Percentiles rank a stretch among this genome's conserved stretches.
phyloP scores from a whole-genome alignment of 2,329 filamentous ascomycete genomes.

The Parafenestella ontariensis region DNA sequence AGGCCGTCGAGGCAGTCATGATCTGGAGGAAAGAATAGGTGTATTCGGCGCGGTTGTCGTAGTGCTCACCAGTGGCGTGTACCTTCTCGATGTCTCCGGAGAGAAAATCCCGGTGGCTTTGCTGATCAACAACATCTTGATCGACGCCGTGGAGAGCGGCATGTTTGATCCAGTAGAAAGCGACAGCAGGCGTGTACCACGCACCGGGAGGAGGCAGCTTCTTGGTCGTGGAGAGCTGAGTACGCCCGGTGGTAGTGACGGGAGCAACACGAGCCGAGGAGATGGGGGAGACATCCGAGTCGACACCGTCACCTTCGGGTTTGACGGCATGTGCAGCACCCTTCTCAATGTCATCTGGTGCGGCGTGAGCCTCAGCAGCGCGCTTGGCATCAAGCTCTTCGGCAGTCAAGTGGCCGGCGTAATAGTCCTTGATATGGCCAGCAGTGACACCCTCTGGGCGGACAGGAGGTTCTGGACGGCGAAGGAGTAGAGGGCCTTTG shows the following conservation, averaged over 20 bases:
- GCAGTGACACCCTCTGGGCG: constrained; percentile 52
- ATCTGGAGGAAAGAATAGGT: constrained; percentile 62
- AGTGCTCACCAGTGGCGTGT: constrained; percentile 65
- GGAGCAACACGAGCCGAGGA: constrained; percentile 3
- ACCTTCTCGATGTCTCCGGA: constrained; percentile 62
- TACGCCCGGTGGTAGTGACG: constrained; percentile 2
- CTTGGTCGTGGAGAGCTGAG: constrained; percentile 25
- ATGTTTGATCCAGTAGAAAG: constrained; percentile 57
- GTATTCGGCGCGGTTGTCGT: constrained; percentile 65
- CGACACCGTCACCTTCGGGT: constrained; percentile 15
- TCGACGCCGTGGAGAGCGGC: constrained; percentile 59
- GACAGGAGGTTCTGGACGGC: constrained; percentile 46
- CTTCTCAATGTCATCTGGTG: constrained; percentile 37
- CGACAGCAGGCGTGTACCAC: constrained; percentile 54
- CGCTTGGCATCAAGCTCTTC: constrained; percentile 56
- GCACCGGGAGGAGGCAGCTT: constrained; percentile 43
- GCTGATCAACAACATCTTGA: constrained; percentile 55
- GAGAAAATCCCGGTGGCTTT: constrained; percentile 55
- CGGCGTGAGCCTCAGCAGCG: constrained; percentile 20
- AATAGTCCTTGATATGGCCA: constrained; percentile 60
- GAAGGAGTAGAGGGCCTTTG: constrained; percentile 61
- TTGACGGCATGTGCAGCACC: constrained; percentile 12
- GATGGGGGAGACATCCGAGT: constrained; percentile 28
- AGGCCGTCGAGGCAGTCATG: constrained; percentile 52
- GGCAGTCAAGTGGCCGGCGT: constrained; percentile 62